Evolutionary conservation across 306 rosid species (phyloP).

Genomic region (Cucumis cinereus): DNA sequence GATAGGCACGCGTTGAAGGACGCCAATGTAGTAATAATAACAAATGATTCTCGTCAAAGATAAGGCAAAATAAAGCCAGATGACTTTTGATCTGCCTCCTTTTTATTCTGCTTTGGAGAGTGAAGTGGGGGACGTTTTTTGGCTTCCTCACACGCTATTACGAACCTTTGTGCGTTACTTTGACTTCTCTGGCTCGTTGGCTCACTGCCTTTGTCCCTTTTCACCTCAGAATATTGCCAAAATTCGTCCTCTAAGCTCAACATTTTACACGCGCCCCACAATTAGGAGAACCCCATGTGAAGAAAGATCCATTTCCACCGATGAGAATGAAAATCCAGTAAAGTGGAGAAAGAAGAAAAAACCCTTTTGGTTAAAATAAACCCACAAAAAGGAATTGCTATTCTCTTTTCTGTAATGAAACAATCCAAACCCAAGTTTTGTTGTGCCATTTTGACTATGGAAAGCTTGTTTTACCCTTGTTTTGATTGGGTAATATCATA

Average conservation of each 20-base stretch:
- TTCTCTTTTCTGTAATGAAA: not conserved
- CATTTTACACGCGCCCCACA: not conserved
- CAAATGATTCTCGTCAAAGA: not conserved
- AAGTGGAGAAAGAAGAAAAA: not conserved
- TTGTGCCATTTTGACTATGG: not conserved
- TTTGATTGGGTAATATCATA: not conserved
- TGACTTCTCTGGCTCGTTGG: slow-evolving; percentile 1
- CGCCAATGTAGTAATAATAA: not conserved
- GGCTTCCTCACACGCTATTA: not conserved
- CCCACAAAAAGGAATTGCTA: not conserved
- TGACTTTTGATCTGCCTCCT: not conserved
- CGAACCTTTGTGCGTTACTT: not conserved
- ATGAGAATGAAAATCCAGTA: not conserved
- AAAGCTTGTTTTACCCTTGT: not conserved
- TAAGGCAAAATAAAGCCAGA: not conserved
- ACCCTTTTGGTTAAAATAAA: not conserved
- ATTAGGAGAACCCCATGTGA: not conserved
- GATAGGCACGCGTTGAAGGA: not conserved
- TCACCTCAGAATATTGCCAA: not conserved
- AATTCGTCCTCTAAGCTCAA: not conserved
- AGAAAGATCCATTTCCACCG: not conserved
- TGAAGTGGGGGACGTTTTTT: not conserved
- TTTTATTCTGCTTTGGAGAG: slow-evolving; percentile 6
- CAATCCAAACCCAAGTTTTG: not conserved
- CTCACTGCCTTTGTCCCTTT: not conserved